Conservation (phyloP, 148 eudicot genomes). For the Nepenthes mirabilis region DNA sequence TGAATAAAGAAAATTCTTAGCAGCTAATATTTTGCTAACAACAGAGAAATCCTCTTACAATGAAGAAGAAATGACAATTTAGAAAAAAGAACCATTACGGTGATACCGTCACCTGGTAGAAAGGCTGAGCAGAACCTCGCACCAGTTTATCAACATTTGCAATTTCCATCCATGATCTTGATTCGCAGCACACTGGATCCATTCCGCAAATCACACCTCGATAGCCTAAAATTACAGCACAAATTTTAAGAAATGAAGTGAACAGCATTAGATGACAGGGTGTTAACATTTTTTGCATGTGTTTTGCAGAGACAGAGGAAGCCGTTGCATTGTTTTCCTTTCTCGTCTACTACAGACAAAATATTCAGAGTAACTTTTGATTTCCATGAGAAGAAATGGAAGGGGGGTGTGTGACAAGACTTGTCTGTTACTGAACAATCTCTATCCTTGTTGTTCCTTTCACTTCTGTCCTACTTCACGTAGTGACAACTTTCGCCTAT, state of each 20-base stretch:
- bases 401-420: no score
- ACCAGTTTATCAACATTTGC: slow-evolving; percentile 62
- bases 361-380: no score
- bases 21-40: background rate
- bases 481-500: no score
- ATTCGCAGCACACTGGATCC: slow-evolving; percentile 97
- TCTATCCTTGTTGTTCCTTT: no score
- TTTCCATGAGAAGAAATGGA: no score
- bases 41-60: background rate
- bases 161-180: slow-evolving; percentile 81
- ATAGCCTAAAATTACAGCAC: slow-evolving; percentile 38
- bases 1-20: background rate
- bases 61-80: background rate
- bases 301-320: no score
- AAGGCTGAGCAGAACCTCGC: slow-evolving; percentile 83
- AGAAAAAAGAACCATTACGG: background rate
- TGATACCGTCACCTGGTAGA: slow-evolving; percentile 60
- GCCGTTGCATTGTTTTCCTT: no score
- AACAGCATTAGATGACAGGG: background rate
- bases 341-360: no score
- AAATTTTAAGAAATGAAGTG: background rate
- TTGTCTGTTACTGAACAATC: no score
- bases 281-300: no score
- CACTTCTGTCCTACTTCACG: no score
- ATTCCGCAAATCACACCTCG: slow-evolving; percentile 89